Conservation (phyloP, 2,329 filamentous ascomycete species). For the Pleochaeta shiraiana region DNA sequence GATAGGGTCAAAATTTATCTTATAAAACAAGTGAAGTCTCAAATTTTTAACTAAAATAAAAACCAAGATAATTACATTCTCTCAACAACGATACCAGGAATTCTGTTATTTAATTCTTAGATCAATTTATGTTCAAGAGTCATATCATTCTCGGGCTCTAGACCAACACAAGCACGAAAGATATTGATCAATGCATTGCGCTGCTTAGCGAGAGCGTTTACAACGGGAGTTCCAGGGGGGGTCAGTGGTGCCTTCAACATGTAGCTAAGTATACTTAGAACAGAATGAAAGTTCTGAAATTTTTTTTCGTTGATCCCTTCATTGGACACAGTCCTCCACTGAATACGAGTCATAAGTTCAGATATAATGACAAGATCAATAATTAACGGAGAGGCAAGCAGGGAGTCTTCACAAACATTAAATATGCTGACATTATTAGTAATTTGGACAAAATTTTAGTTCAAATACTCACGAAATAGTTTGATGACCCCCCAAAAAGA, state of each 20-base stretch:
- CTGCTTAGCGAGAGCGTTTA: conserved; percentile 94
- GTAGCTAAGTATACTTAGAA: conserved; percentile 92
- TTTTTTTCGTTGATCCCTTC: conserved; percentile 34
- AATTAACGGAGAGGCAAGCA: conserved; percentile 88
- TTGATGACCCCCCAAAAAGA: conserved; percentile 97
- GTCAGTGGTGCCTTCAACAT: conserved; percentile 96
- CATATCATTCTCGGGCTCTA: conserved; percentile 98
- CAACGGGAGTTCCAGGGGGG: conserved; percentile 80
- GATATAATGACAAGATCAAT: conserved; percentile 85
- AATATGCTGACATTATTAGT: conserved; percentile 40
- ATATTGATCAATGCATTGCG: conserved; percentile 90
- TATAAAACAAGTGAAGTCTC: no score
- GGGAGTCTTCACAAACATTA: conserved; percentile 98
- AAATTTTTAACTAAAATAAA: no score
- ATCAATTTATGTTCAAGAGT: conserved; percentile 98
- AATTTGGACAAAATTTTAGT: conserved; percentile 7
- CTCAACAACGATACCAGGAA: no score
- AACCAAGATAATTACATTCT: no score
- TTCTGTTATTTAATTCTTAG: no score
- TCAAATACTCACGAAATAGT: conserved; percentile 52
- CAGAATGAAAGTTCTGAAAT: conserved; percentile 90
- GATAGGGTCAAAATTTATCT: no score
- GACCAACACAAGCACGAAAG: conserved; percentile 89
- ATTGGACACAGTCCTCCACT: conserved; percentile 50
- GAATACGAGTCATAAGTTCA: conserved; percentile 97